These are phyloP conservation scores for Monilinia fructicola DNA, from an alignment of 2,329 filamentous ascomycete species.

Conservation along the genomic window DNA sequence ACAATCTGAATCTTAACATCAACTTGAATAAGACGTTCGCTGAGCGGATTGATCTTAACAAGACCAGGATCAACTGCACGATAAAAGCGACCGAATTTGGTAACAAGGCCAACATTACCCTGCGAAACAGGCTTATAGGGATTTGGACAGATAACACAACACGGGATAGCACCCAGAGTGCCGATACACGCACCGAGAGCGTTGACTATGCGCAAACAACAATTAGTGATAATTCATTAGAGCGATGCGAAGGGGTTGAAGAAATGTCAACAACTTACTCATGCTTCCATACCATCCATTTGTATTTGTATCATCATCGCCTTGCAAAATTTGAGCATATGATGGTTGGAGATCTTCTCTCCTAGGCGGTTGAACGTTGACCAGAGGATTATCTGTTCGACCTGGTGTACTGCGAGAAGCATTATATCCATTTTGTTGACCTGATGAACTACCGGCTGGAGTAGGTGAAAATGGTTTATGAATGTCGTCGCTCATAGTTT, in stretches of 20 bases:
- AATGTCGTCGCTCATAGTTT: not conserved
- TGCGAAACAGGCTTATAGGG: conserved; percentile 91
- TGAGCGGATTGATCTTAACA: conserved; percentile 95
- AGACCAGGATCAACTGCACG: conserved; percentile 95
- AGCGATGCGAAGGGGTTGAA: not conserved
- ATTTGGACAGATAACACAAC: conserved; percentile 90
- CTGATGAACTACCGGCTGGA: conserved; percentile 1
- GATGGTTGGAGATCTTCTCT: conserved; percentile 77
- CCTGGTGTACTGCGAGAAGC: conserved; percentile 28
- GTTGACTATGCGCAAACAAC: conserved; percentile 55
- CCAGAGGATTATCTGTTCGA: conserved; percentile 47
- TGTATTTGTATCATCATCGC: conserved; percentile 63
- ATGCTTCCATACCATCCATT: conserved; percentile 89
- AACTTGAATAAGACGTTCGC: conserved; percentile 83
- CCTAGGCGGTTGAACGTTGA: conserved; percentile 75
- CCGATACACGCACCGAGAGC: conserved; percentile 72
- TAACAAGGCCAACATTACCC: conserved; percentile 92
- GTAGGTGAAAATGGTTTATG: conserved; percentile 7
- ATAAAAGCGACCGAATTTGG: conserved; percentile 93
- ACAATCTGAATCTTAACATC: conserved; percentile 99
- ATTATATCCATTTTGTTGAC: conserved; percentile 27
- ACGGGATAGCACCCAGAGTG: conserved; percentile 80
- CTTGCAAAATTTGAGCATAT: conserved; percentile 63
- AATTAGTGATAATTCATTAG: not conserved
- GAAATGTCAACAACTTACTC: conserved; percentile 55